Conservation (phyloP, 345 rosid genomes). For the Acer campestre region DNA sequence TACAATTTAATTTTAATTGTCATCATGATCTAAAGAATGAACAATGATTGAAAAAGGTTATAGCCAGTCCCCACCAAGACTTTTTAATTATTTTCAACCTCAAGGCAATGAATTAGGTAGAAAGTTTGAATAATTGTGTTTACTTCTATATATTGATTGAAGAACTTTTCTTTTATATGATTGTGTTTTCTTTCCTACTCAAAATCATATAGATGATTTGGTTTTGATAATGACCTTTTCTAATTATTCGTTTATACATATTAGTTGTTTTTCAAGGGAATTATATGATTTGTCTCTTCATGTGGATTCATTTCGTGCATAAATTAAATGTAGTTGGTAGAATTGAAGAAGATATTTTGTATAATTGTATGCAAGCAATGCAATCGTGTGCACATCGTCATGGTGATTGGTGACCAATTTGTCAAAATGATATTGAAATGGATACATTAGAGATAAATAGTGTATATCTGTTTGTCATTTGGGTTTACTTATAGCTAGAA, state of each 20-base stretch:
- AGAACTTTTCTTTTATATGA: constrained; percentile 1
- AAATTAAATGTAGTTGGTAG: no score
- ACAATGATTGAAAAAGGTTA: constrained; percentile 35
- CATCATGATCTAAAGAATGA: constrained; percentile 26
- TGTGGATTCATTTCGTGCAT: neutral
- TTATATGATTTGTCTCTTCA: neutral
- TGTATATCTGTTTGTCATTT: no score
- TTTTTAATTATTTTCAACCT: constrained; percentile 24
- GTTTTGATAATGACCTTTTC: neutral
- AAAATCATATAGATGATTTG: neutral
- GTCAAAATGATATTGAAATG: no score
- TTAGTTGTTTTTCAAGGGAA: neutral
- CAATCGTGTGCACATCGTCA: constrained; percentile 19
- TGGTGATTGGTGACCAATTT: neutral
- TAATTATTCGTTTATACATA: neutral
- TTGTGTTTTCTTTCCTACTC: neutral
- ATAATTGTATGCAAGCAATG: neutral
- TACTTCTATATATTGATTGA: constrained; percentile 22
- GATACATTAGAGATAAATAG: no score
- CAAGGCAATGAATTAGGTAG: constrained; percentile 45
- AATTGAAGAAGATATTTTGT: no score
- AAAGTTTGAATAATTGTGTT: constrained; percentile 42
- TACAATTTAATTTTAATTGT: neutral
- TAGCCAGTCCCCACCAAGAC: constrained; percentile 38
- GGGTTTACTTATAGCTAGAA: no score